Evolutionary conservation across 371 early-diverging fungal species (phyloP), one percentile per base, ranked within the genome.

Genomic region (Cokeromyces recurvatus): DNA sequence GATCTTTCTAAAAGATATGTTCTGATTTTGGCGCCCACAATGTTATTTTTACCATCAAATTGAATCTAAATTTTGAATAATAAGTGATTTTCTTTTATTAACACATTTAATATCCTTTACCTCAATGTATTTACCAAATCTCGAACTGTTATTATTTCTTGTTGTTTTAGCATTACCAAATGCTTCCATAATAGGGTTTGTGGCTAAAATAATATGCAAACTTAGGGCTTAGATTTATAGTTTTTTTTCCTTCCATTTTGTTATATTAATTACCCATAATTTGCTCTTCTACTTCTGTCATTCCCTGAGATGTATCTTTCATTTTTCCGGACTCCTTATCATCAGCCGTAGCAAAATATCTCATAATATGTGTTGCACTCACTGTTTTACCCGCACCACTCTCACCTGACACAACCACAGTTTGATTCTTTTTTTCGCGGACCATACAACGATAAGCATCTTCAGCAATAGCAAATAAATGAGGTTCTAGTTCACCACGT

Each of bases 121-220:
- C 63, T 96, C 94, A 45, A 99, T 93, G 74, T 95, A 99, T 82
- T 99, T 99, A 47, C 99, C 99, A 69, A 99, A 99, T 24, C 99
- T 87, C 48, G 96, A 95, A 48, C 89, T 87, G 74, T 99, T 99
- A 71, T 99, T 95, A 72, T 99, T 99, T 66, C 97, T 80, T 1
- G 94, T 92, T n/a, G 99, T 99, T 71, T 98, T 98, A 45, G 99
- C 96, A 79, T 99, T 99, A 66, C 99, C 99, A 73, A 99, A 99
- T 17, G 97, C 91, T 82, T 99, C 99, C 77, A 99, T 87, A 61
- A 99, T 92, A 16, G 98, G 98, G 69, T 99, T 98, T 46, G 99
- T 95, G 99, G 43, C 99, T 99, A 71, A 99, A 98, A 16, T 22
- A 32, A 11, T n/a, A 31, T n/a, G n/a, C n/a, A n/a, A n/a, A n/a